phyloP scores from a whole-genome alignment of 1,284 basidiomycete species.

The Tetrapyrgos nigripes region DNA sequence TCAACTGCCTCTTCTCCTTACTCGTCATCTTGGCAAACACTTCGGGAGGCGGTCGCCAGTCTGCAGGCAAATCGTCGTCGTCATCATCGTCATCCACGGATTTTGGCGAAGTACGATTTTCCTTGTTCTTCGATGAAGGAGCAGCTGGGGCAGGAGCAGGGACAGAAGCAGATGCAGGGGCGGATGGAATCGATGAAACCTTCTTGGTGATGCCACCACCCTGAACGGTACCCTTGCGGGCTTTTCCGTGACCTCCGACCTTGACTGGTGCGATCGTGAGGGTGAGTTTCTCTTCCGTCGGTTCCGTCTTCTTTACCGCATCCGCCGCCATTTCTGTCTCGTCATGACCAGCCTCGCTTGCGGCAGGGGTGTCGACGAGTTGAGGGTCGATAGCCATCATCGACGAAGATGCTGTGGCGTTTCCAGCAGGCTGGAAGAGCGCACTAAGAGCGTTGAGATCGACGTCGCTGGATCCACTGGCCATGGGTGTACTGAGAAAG shows the following conservation, averaged over 20 bases:
- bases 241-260: constrained; percentile 66
- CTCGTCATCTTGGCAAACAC: constrained; percentile 95
- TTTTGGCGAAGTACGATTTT: constrained; percentile 3
- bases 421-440: neutral
- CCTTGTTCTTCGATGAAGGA: constrained; percentile 12
- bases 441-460: constrained; percentile 9
- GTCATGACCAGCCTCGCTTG: constrained; percentile 26
- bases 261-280: constrained; percentile 55
- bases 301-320: neutral
- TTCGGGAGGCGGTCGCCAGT: constrained; percentile 87
- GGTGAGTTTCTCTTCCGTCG: constrained; percentile 32
- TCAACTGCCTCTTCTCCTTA: constrained; percentile 95
- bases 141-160: constrained; percentile 20
- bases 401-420: neutral
- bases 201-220: constrained; percentile 78
- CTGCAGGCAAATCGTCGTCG: constrained; percentile 65
- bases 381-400: constrained; percentile 50
- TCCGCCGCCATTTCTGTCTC: constrained; percentile 14
- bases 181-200: constrained; percentile 20
- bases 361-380: constrained; percentile 42
- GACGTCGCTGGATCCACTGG: neutral
- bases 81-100: constrained; percentile 41
- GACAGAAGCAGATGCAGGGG: constrained; percentile 20
- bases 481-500: neutral
- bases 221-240: constrained; percentile 72